These are phyloP conservation scores for Nepenthes gracilis DNA, from an alignment of 148 eudicot genomes.

Conservation along the genomic window DNA sequence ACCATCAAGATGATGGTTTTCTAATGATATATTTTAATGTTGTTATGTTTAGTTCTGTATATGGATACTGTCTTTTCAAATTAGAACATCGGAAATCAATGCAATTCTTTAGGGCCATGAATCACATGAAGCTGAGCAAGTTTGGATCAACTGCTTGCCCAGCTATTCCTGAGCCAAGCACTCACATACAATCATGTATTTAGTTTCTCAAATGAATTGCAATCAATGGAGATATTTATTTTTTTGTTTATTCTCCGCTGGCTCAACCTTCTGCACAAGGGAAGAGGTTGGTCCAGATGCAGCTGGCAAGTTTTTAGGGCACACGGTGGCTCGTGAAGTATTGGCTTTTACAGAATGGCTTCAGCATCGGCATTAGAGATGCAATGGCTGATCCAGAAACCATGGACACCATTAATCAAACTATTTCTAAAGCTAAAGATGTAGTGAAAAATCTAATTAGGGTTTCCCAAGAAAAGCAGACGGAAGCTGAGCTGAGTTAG, in stretches of 20 bases:
- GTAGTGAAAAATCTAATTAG: constrained; percentile 85
- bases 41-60: no score
- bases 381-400: constrained; percentile 97
- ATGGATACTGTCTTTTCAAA: no score
- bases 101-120: no score
- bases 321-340: constrained; percentile 99
- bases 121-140: no score
- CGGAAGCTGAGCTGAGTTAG: constrained; percentile 82
- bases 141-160: no score
- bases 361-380: constrained; percentile 98
- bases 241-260: no score
- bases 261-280: constrained; percentile 21
- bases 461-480: constrained; percentile 59
- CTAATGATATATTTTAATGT: no score
- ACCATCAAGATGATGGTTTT: no score
- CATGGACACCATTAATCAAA: constrained; percentile 84
- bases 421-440: constrained; percentile 83
- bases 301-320: constrained; percentile 95
- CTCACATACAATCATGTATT: neutral
- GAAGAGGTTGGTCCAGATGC: constrained; percentile 99
- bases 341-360: constrained; percentile 88
- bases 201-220: neutral
- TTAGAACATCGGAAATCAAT: no score
- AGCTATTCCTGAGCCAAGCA: no score
- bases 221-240: no score